Base-by-base conservation (phyloP, 2,329 filamentous ascomycete genomes). In the Fonsecaea erecta region DNA sequence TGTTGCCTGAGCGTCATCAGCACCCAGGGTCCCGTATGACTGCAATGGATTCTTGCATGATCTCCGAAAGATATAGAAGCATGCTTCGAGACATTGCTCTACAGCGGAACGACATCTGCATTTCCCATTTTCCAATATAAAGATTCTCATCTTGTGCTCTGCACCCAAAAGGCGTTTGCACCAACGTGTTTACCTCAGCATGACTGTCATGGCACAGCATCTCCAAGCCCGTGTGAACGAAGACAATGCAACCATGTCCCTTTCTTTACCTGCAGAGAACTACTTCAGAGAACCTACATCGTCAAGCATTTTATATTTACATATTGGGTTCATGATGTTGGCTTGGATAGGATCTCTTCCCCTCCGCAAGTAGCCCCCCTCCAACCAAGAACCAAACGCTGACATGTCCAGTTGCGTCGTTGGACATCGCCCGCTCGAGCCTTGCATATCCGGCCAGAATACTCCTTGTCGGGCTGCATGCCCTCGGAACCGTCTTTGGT, bases 401-500 rank as follows among this genome's bases (percentile, higher is more conserved):
- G 14, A 40, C 35, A 40, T 40, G 5, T 40, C 35, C 12, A 40
- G 35, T 40, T 12, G 35, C 35, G 35, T 40, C 35, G 35, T 6
- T 40, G 35, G 12, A 40, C 6, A 3, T 40, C 12, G 14, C 35
- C 16, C 35, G 35, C 35, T 40, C 35, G 12, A 40, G n/a, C 35
- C 35, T 40, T n/a, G 14, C 2, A 40, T 40, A 40, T 40, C 35
- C 35, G 14, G 35, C 35, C 16, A 12, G 35, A 40, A 40, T 40
- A 14, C 35, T 40, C 12, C 35, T 66, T 37, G 26, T 62, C 16
- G 46, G 54, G 3, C 30, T 66, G 60, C 35, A 62, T 18, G 63
- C 28, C 26, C 18, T 58, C 3, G 59, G 63, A 9, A 59, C 43
- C 5, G 30, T 62, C 34, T 54, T 66, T 54, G 59, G 63, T 34